Conservation (phyloP, 2,329 filamentous ascomycete species). For the Pestalotiopsis sp. region DNA sequence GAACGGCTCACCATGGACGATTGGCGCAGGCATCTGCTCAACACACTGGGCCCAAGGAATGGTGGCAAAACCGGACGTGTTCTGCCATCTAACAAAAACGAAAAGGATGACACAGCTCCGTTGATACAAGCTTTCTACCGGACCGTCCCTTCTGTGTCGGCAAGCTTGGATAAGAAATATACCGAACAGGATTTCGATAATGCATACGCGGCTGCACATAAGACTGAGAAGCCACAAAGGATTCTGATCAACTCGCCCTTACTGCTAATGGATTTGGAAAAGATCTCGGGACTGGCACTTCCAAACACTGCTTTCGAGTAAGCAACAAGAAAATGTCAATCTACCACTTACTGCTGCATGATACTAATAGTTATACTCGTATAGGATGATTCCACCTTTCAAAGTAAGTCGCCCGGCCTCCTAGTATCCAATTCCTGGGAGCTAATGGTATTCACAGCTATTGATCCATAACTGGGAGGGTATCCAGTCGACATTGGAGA, state of each 20-base stretch:
- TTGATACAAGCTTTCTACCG: background rate
- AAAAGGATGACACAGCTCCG: background rate
- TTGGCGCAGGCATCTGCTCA: background rate
- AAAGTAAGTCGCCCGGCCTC: background rate
- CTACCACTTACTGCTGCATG: background rate
- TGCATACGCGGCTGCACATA: slow-evolving; percentile 7
- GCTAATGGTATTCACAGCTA: background rate
- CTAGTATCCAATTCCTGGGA: background rate
- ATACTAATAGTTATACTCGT: background rate
- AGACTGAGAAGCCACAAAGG: slow-evolving; percentile 8
- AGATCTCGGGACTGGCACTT: background rate
- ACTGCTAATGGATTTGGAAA: slow-evolving; percentile 8
- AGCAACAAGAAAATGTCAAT: background rate
- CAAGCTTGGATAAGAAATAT: background rate
- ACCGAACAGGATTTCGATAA: slow-evolving; percentile 7
- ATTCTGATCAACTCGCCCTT: slow-evolving; percentile 4
- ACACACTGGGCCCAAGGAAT: background rate
- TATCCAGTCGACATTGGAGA: background rate
- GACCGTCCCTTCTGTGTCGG: background rate
- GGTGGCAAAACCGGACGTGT: background rate
- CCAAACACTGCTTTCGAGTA: background rate
- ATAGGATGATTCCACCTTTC: slow-evolving; percentile 6
- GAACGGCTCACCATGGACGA: background rate
- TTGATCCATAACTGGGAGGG: slow-evolving; percentile 11
- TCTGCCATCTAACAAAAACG: background rate